These are phyloP conservation scores for Geoglossum glabrum DNA, from an alignment of 495 filamentous ascomycete species.

Conservation along the genomic window DNA sequence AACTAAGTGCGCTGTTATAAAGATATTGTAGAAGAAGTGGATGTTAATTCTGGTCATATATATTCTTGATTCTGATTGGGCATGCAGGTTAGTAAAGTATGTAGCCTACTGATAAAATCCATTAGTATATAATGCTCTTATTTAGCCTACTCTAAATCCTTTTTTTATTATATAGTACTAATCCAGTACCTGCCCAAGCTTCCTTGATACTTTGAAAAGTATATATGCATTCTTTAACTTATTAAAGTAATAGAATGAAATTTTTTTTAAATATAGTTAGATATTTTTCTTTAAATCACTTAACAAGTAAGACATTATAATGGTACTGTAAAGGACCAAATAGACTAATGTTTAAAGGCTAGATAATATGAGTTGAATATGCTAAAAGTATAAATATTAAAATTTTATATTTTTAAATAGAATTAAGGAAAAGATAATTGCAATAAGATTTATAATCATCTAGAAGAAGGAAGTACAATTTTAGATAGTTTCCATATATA, in stretches of 20 bases:
- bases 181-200: too few species aligned
- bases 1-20: neutral
- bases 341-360: neutral
- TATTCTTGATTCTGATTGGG: neutral
- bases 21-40: neutral
- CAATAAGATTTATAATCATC: neutral
- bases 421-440: neutral
- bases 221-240: too few species aligned
- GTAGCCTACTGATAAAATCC: neutral
- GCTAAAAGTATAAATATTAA: neutral
- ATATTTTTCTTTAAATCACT: too few species aligned
- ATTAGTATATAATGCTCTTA: neutral
- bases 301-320: neutral
- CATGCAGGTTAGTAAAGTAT: neutral
- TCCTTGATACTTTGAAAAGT: too few species aligned
- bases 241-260: too few species aligned
- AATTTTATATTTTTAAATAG: neutral
- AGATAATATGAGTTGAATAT: neutral
- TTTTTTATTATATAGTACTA: too few species aligned
- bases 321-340: neutral
- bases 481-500: neutral
- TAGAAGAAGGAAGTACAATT: neutral
- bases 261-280: too few species aligned
- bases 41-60: neutral
- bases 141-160: too few species aligned